Evolutionary conservation across 2,329 filamentous ascomycete genomes (phyloP).

Genomic region (Thelonectria blattea): DNA sequence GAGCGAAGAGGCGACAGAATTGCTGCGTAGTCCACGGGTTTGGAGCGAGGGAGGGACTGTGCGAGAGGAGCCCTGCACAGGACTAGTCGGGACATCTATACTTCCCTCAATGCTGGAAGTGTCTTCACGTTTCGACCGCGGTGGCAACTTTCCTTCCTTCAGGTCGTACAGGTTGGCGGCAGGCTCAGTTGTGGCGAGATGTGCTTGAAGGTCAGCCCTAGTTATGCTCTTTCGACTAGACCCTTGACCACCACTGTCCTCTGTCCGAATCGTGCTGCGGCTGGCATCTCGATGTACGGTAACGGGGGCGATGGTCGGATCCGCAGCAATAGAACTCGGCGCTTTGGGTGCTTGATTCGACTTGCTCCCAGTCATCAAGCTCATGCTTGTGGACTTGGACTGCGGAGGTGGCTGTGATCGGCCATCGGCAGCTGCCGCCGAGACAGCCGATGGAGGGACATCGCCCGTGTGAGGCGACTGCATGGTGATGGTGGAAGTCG

Average conservation of each 20-base stretch:
- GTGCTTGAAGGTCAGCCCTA: constrained; percentile 49
- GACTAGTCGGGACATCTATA: constrained; percentile 54
- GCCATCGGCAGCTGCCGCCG: constrained; percentile 45
- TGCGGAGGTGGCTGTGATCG: constrained; percentile 50
- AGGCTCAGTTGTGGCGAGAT: constrained; percentile 44
- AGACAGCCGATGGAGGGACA: constrained; percentile 45
- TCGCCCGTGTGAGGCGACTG: constrained; percentile 42
- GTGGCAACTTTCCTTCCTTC: constrained; percentile 44
- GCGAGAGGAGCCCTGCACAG: constrained; percentile 45
- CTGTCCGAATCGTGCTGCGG: constrained; percentile 49
- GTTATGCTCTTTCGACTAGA: constrained; percentile 51
- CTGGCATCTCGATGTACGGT: constrained; percentile 56
- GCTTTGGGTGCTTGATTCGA: constrained; percentile 52
- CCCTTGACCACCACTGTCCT: constrained; percentile 50
- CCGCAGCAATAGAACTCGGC: constrained; percentile 49
- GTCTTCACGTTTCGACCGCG: constrained; percentile 50
- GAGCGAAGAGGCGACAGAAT: constrained; percentile 45
- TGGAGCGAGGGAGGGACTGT: constrained; percentile 43
- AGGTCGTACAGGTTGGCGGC: constrained; percentile 48
- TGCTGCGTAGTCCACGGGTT: constrained; percentile 42
- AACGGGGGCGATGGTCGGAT: constrained; percentile 55
- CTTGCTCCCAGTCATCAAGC: constrained; percentile 53
- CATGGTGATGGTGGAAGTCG: constrained; percentile 41
- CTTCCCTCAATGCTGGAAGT: constrained; percentile 53
- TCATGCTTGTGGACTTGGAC: constrained; percentile 56